Evolutionary conservation across 768 basidiomycete species (phyloP).

Genomic region (Fistulinella prunicolor): DNA sequence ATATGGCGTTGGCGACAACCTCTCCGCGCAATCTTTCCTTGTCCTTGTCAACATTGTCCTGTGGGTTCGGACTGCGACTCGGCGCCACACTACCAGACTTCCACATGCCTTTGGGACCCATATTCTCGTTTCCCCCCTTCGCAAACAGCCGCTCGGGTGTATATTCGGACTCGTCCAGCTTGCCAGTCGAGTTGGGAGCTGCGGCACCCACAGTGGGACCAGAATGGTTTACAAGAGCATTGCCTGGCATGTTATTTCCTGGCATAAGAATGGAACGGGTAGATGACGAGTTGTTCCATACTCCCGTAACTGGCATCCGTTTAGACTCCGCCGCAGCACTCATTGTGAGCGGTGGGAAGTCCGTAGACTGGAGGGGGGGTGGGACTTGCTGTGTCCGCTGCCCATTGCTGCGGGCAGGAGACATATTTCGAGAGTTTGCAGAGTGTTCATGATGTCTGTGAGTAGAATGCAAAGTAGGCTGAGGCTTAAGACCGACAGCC

Average conservation of each 20-base stretch:
- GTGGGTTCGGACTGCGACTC: conserved; percentile 17
- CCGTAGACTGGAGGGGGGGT: conserved; percentile 51
- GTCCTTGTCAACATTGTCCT: conserved; percentile 30
- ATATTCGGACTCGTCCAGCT: conserved; percentile 46
- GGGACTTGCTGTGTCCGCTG: conserved; percentile 36
- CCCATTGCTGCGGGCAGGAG: conserved; percentile 36
- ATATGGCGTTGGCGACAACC: conserved; percentile 32
- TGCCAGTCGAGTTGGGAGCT: conserved; percentile 11
- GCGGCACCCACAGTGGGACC: conserved; percentile 16
- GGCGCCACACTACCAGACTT: conserved; percentile 11
- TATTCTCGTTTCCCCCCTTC: conserved; percentile 41
- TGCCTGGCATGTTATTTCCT: conserved; percentile 34
- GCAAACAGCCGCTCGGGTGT: conserved; percentile 47
- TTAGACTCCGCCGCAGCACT: conserved; percentile 47
- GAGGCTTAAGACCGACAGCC: conserved; percentile 82
- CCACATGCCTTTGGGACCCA: conserved; percentile 35
- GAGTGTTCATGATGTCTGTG: conserved; percentile 54
- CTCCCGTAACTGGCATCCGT: conserved; percentile 57
- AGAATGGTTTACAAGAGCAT: conserved; percentile 38
- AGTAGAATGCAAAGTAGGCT: conserved; percentile 59
- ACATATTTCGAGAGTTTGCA: conserved; percentile 36
- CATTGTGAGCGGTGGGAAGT: conserved; percentile 67
- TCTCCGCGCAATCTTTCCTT: conserved; percentile 37
- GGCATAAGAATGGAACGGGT: conserved; percentile 51
- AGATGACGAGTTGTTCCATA: conserved; percentile 63